These are phyloP conservation scores for Houttuynia cordata DNA, from an alignment of 164 flowering plant genomes.

Conservation along the genomic window DNA sequence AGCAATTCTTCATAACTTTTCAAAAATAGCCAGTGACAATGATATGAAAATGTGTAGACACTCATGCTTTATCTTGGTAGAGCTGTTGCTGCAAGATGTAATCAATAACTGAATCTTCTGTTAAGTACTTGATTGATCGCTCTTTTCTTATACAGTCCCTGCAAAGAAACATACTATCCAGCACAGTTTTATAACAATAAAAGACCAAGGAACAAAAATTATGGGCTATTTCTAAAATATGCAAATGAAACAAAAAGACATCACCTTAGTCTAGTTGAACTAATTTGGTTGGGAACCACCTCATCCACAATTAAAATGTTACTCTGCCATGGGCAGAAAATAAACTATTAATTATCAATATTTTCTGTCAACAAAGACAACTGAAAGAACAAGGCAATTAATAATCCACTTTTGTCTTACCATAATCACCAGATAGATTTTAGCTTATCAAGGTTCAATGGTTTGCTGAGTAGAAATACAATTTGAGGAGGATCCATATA, in stretches of 20 bases:
- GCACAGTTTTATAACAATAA: background rate
- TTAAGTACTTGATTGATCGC: conserved; percentile 56
- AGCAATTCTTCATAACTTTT: background rate
- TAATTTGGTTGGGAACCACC: conserved; percentile 67
- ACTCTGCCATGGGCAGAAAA: conserved; percentile 23
- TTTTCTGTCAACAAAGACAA: background rate
- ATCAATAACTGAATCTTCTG: conserved; percentile 58
- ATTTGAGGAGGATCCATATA: too few species aligned
- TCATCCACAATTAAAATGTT: conserved; percentile 75
- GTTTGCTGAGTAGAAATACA: too few species aligned
- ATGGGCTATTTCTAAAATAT: background rate
- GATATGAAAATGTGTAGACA: background rate
- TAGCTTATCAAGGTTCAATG: too few species aligned
- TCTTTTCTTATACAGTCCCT: conserved; percentile 77
- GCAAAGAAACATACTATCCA: conserved; percentile 1
- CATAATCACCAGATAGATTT: background rate
- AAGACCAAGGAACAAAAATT: background rate
- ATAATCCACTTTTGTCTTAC: background rate
- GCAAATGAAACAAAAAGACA: background rate
- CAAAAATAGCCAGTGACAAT: too few species aligned
- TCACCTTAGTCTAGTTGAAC: conserved; percentile 85
- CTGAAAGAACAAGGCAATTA: background rate
- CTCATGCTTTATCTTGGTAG: conserved; percentile 18
- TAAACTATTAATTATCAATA: background rate
- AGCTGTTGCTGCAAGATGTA: conserved; percentile 42